Evolutionary conservation across 768 basidiomycete genomes (phyloP).

Genomic region (Roridomyces roridus): DNA sequence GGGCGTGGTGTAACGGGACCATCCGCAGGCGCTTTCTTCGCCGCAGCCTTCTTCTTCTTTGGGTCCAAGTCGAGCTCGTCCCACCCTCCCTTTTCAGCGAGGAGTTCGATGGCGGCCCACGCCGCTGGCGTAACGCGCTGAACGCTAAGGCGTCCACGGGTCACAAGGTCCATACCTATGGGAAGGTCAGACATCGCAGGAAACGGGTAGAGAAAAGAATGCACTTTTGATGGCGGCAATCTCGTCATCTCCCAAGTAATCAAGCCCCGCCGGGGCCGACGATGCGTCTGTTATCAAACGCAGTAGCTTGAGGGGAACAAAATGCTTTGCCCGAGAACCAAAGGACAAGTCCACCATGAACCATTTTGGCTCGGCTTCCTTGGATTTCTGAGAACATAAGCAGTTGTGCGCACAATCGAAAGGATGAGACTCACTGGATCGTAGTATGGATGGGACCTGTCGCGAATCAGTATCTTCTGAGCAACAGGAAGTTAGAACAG

Average conservation of each 20-base stretch:
- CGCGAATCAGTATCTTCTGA: conserved; percentile 9
- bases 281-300: conserved; percentile 60
- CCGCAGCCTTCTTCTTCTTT: conserved; percentile 28
- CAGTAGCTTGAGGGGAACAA: conserved; percentile 80
- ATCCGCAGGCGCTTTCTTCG: conserved; percentile 27
- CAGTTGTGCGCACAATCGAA: not conserved
- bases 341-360: conserved; percentile 91
- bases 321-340: conserved; percentile 65
- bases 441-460: conserved; percentile 77
- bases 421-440: conserved; percentile 59
- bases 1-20: conserved; percentile 11
- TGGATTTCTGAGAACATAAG: conserved; percentile 66
- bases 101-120: conserved; percentile 62
- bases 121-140: conserved; percentile 75
- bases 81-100: conserved; percentile 85
- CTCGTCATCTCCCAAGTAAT: conserved; percentile 70
- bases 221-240: conserved; percentile 68
- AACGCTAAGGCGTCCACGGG: conserved; percentile 84
- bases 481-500: conserved; percentile 13
- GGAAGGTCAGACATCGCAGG: conserved; percentile 2
- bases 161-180: conserved; percentile 79
- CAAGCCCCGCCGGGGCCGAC: conserved; percentile 54
- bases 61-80: conserved; percentile 53
- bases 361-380: conserved; percentile 81
- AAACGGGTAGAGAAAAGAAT: conserved; percentile 15